A percentile compares a stretch with the other conserved stretches of the same genome.
phyloP scores from a whole-genome alignment of 768 basidiomycete species.

The Hericium rajendrae region DNA sequence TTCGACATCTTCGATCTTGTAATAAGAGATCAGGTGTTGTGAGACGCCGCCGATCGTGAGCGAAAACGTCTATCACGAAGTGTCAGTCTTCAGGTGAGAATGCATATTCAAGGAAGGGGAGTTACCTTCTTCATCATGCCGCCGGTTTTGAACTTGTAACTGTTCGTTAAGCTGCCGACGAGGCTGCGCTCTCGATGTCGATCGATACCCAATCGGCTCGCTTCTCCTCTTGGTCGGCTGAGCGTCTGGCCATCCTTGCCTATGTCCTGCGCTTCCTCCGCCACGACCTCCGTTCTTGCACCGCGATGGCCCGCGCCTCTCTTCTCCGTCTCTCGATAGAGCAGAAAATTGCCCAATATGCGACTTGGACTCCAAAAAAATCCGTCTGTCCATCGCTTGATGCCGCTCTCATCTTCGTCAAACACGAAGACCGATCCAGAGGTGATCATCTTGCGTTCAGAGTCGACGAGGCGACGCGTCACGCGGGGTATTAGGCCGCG shows the following conservation, averaged over 20 bases:
- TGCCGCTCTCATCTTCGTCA: conserved; percentile 94
- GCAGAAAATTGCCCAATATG: conserved; percentile 89
- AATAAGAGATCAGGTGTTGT: conserved; percentile 93
- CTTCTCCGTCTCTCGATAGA: conserved; percentile 92
- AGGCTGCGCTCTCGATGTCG: conserved; percentile 71
- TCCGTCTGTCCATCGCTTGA: conserved; percentile 98
- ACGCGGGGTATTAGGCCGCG: conserved; percentile 87
- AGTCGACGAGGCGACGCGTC: conserved; percentile 84
- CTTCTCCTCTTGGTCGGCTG: conserved; percentile 54
- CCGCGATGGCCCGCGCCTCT: conserved; percentile 55
- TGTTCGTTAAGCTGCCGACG: conserved; percentile 86
- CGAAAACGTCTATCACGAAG: conserved; percentile 89
- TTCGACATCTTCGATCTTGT: conserved; percentile 85
- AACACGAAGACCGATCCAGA: conserved; percentile 95
- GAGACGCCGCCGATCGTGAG: conserved; percentile 75
- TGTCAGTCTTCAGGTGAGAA: not conserved
- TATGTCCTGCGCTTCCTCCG: conserved; percentile 13
- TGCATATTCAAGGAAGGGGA: too few relatives aligned
- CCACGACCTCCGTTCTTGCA: conserved; percentile 35
- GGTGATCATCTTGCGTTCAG: conserved; percentile 87
- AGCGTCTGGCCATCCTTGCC: conserved; percentile 34
- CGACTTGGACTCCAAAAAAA: conserved; percentile 91
- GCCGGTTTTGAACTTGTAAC: conserved; percentile 85
- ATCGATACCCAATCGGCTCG: conserved; percentile 41
- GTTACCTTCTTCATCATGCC: conserved; percentile 95